These are phyloP conservation scores for Kwoniella shivajii DNA, from an alignment of 1,284 basidiomycete genomes.

Conservation along the genomic window DNA sequence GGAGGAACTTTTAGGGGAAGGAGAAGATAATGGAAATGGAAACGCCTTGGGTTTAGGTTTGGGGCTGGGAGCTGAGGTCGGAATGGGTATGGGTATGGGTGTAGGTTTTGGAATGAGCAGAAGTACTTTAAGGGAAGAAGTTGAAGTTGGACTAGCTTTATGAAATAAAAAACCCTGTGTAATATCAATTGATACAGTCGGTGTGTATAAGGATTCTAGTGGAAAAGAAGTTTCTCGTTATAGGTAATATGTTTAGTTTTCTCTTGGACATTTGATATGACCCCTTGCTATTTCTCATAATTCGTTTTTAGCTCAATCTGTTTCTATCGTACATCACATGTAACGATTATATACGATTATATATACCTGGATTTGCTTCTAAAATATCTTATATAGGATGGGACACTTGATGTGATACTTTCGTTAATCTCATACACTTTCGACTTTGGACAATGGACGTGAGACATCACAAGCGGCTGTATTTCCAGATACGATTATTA, in stretches of 20 bases:
- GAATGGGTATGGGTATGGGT: constrained; percentile 5
- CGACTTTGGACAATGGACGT: too few species aligned
- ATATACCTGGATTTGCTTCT: constrained; percentile 8
- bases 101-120: constrained; percentile 5
- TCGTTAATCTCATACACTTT: too few species aligned
- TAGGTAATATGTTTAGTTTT: not conserved
- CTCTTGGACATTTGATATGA: constrained; percentile 9
- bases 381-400: not conserved
- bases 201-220: not conserved
- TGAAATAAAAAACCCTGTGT: not conserved
- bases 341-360: too few species aligned
- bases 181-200: not conserved
- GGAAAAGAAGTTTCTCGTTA: not conserved
- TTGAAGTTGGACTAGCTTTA: constrained; percentile 26
- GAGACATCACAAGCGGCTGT: too few species aligned
- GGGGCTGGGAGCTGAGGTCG: too few species aligned
- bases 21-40: constrained; percentile 3
- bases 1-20: constrained; percentile 21
- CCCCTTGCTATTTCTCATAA: not conserved
- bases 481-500: too few species aligned
- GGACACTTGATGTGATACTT: constrained; percentile 16
- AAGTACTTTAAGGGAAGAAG: constrained; percentile 5
- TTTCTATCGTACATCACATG: not conserved
- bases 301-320: not conserved
- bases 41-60: constrained; percentile 14